Percentiles rank a stretch among this genome's conserved stretches.
Conservation (phyloP, 768 basidiomycete species). For the Tulasnella sp. region DNA sequence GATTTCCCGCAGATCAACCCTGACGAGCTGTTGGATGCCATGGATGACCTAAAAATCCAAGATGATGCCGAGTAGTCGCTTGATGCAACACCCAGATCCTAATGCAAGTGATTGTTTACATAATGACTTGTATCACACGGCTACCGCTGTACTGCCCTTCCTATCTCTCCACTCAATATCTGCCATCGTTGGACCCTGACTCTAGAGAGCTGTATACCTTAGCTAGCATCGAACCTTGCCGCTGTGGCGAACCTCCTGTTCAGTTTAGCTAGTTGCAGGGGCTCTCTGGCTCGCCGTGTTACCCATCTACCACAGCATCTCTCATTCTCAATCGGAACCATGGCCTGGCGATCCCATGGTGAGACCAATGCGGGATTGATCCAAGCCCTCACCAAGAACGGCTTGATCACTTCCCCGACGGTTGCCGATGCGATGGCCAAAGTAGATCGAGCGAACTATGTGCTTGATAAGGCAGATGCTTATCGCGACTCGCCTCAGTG, state of each 20-base stretch:
- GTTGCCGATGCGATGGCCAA: constrained; percentile 53
- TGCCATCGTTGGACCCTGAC: too few species aligned
- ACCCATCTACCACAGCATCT: neutral
- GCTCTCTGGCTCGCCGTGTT: too few species aligned
- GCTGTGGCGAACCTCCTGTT: neutral
- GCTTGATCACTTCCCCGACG: constrained; percentile 44
- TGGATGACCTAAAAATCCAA: constrained; percentile 80
- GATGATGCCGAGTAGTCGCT: constrained; percentile 24
- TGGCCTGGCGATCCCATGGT: constrained; percentile 80
- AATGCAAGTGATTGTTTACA: neutral
- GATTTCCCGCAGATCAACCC: constrained; percentile 84
- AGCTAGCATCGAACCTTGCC: neutral
- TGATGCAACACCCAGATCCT: neutral
- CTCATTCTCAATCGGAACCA: constrained; percentile 23
- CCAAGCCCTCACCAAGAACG: constrained; percentile 43
- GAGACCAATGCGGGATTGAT: constrained; percentile 62
- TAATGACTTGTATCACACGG: too few species aligned
- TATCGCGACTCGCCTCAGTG: constrained; percentile 75
- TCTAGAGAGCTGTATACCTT: too few species aligned
- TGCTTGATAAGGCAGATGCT: constrained; percentile 37
- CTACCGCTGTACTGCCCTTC: too few species aligned
- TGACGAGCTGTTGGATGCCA: constrained; percentile 81
- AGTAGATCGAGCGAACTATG: constrained; percentile 63
- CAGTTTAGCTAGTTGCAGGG: too few species aligned
- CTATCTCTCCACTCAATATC: too few species aligned